phyloP scores from a whole-genome alignment of 2,329 filamentous ascomycete genomes.

The Trichothecium roseum region DNA sequence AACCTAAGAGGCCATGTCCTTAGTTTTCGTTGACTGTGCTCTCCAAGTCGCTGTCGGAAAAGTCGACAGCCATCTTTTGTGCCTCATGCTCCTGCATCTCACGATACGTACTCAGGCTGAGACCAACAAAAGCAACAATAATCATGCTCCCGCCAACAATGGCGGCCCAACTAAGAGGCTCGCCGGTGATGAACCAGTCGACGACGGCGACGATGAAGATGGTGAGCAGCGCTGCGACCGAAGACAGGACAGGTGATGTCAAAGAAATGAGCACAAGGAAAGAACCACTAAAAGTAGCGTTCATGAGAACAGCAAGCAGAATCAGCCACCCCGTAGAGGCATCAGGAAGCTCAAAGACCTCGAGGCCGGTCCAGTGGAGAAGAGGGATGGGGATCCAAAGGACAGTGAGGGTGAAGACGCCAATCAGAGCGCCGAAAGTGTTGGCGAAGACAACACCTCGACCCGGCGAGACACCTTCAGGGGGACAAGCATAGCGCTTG shows the following conservation, averaged over 20 bases:
- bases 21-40: constrained; percentile 21
- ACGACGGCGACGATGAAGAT: constrained; percentile 94
- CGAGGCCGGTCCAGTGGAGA: constrained; percentile 66
- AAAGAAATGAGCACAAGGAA: constrained; percentile 90
- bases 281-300: constrained; percentile 84
- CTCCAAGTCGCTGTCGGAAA: constrained; percentile 37
- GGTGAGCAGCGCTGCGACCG: constrained; percentile 84
- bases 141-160: constrained; percentile 79
- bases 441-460: constrained; percentile 96
- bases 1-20: too few species aligned
- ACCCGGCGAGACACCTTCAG: constrained; percentile 73
- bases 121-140: constrained; percentile 72
- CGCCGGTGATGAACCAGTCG: constrained; percentile 78
- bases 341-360: constrained; percentile 71
- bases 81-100: constrained; percentile 82
- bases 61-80: constrained; percentile 39
- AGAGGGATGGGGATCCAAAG: constrained; percentile 89
- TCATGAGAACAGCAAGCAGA: constrained; percentile 69
- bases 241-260: constrained; percentile 84
- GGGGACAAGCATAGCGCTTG: constrained; percentile 86
- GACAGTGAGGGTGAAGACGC: constrained; percentile 72
- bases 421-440: constrained; percentile 80
- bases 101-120: constrained; percentile 85
- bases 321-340: constrained; percentile 74
- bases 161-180: constrained; percentile 63